A percentile compares a stretch with the other conserved stretches of the same genome.
Conservation (phyloP, 257 asterid genomes). For the Forsythia viridissima region DNA sequence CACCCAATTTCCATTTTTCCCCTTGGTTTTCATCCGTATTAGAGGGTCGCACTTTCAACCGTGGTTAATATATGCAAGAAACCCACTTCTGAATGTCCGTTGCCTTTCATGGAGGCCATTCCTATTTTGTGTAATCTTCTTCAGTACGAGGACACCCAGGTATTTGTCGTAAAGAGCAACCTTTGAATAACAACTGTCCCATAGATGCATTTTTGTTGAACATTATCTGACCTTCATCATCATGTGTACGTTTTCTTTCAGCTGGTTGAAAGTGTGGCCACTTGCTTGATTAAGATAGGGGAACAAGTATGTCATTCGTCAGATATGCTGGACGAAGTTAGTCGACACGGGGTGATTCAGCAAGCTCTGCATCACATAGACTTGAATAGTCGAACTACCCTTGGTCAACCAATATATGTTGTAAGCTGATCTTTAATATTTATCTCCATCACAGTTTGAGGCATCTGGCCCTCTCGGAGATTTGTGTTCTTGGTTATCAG, state of each 20-base stretch:
- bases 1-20: conserved; percentile 9
- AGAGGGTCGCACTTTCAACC: conserved; percentile 94
- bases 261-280: conserved; percentile 92
- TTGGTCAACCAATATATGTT: conserved; percentile 59
- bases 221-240: conserved; percentile 19
- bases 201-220: neutral
- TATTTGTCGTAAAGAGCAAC: conserved; percentile 25
- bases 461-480: neutral
- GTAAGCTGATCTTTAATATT: conserved; percentile 51
- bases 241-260: conserved; percentile 29
- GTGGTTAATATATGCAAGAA: conserved; percentile 86
- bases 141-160: conserved; percentile 90
- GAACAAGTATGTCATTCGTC: conserved; percentile 61
- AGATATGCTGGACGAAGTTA: conserved; percentile 77
- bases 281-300: conserved; percentile 82
- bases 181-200: neutral
- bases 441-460: conserved; percentile 7
- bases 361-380: conserved; percentile 71
- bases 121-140: conserved; percentile 92
- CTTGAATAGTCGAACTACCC: conserved; percentile 68
- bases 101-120: conserved; percentile 87
- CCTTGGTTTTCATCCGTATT: conserved; percentile 27
- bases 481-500: conserved; percentile 3
- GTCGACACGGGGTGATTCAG: conserved; percentile 77
- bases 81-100: conserved; percentile 63